Evolutionary conservation across 2,329 filamentous ascomycete species (phyloP), one percentile per base, ranked within the genome.

Genomic region (Claviceps fusiformis): DNA sequence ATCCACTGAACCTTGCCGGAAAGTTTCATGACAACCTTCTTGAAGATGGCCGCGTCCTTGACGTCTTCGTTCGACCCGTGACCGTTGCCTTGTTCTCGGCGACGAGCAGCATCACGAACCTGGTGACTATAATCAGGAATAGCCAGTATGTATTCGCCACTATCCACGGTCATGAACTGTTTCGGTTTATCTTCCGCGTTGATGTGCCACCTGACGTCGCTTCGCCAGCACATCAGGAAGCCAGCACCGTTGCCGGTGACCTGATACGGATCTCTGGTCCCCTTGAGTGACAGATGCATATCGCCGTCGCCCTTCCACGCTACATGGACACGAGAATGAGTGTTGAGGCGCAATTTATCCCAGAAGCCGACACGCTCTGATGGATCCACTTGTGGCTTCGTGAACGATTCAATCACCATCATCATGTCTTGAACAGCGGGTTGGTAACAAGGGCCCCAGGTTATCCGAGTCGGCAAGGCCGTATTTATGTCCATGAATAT

Each of bases 401-500:
- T 96, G 67, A 98, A 97, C 2, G 88, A 92, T 70, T 98, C 93
- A 58, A 98, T 87, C 31, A 91, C 91, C 80, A 97, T 96, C 93
- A 98, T 98, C 87, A 97, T 95, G 65, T 98, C 95, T 68, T 98
- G 93, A 51, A 98, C 92, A 1, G 92, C 92, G 33, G 95, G 93
- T 65, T 98, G 95, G 65, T 97, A 98, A 2, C 91, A 95, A 49
- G 93, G 91, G 8, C 91, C 91, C 95, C 93, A 98, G 0, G 92
- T 96, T 54, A 98, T 92, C 48, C 88, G 83, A 0, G 93, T 98
- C 2, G 95, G 89, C 56, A 92, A 82, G 54, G 85, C 87, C 2
- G 92, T 96, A 68, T 97, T 95, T 68, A 98, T 91, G 59, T 95
- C 88, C 62, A 98, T 78, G 39, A 80, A 82, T 69, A 96, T 91